Percentiles rank a stretch among this genome's conserved stretches.
phyloP scores from a whole-genome alignment of 768 basidiomycete species.

The Pleurotus ostreatus region DNA sequence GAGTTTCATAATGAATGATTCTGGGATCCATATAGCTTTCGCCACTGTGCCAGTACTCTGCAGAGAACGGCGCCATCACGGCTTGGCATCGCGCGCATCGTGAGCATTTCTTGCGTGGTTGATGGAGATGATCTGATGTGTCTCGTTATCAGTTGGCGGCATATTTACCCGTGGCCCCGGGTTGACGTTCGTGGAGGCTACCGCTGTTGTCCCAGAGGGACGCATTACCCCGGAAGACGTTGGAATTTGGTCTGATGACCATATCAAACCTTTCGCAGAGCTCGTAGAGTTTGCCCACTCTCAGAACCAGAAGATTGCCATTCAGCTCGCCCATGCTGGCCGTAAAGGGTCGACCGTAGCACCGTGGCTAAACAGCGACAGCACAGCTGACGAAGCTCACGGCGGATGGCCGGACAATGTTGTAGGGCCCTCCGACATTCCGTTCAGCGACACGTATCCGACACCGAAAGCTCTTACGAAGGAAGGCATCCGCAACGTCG shows the following conservation, averaged over 20 bases:
- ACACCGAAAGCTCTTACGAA: slow-evolving; percentile 52
- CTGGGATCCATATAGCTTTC: slow-evolving; percentile 30
- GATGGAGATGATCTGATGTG: slow-evolving; percentile 3
- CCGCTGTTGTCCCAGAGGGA: slow-evolving; percentile 55
- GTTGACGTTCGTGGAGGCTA: slow-evolving; percentile 61
- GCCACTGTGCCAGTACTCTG: slow-evolving; percentile 60
- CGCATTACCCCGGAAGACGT: slow-evolving; percentile 65
- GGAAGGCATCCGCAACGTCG: slow-evolving; percentile 53
- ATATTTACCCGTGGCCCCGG: slow-evolving; percentile 53
- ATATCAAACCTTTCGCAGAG: slow-evolving; percentile 39
- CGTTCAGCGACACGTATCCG: slow-evolving; percentile 38
- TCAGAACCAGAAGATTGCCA: slow-evolving; percentile 63
- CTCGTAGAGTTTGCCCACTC: slow-evolving; percentile 72
- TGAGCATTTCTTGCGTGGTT: slow-evolving; percentile 30
- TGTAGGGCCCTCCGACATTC: slow-evolving; percentile 52
- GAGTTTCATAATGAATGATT: background rate
- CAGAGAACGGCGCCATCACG: slow-evolving; percentile 45
- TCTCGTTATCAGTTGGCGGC: slow-evolving; percentile 37
- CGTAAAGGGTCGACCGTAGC: slow-evolving; percentile 66
- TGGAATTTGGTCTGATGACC: slow-evolving; percentile 63
- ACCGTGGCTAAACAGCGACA: slow-evolving; percentile 50
- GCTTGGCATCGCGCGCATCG: slow-evolving; percentile 62
- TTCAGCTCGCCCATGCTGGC: slow-evolving; percentile 76
- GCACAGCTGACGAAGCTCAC: slow-evolving; percentile 27
- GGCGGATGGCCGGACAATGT: slow-evolving; percentile 56